Percentiles rank a stretch among this genome's conserved stretches.
phyloP scores from a whole-genome alignment of 768 basidiomycete species.

The Russula compacta region DNA sequence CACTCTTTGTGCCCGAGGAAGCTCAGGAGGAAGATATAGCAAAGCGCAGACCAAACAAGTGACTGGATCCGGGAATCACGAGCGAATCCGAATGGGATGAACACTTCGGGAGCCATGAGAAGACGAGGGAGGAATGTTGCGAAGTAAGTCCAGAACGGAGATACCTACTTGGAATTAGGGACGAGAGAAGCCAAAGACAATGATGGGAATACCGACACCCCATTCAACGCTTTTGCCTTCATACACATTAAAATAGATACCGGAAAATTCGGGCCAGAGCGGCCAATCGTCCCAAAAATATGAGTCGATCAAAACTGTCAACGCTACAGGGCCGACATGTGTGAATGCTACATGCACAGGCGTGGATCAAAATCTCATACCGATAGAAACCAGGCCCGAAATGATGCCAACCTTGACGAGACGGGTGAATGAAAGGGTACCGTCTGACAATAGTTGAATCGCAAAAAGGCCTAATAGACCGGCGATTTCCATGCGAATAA shows the following conservation, averaged over 20 bases:
- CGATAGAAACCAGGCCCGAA: slow-evolving; percentile 40
- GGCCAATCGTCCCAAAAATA: slow-evolving; percentile 70
- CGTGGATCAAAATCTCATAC: slow-evolving; percentile 28
- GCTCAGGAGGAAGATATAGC: slow-evolving; percentile 59
- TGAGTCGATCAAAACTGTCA: slow-evolving; percentile 66
- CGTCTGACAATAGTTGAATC: slow-evolving; percentile 41
- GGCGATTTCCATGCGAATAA: slow-evolving; percentile 74
- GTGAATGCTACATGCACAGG: not conserved
- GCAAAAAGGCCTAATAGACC: slow-evolving; percentile 55
- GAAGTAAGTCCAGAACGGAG: slow-evolving; percentile 62
- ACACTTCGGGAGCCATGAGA: slow-evolving; percentile 52
- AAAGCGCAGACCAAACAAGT: slow-evolving; percentile 42
- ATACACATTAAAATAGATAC: slow-evolving; percentile 77
- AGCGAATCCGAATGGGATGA: slow-evolving; percentile 45
- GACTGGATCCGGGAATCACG: slow-evolving; percentile 41
- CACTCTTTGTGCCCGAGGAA: slow-evolving; percentile 90
- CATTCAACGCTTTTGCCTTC: slow-evolving; percentile 83
- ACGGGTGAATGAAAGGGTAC: slow-evolving; percentile 35
- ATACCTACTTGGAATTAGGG: slow-evolving; percentile 38
- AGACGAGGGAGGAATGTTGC: slow-evolving; percentile 66
- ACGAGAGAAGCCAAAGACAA: not conserved
- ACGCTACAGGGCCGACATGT: slow-evolving; percentile 29
- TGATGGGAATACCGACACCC: slow-evolving; percentile 56
- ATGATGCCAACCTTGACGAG: slow-evolving; percentile 43
- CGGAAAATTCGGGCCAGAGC: slow-evolving; percentile 81